Percentiles rank a stretch among this genome's conserved stretches.
These are phyloP conservation scores for Coleophoma cylindrospora DNA, from an alignment of 2,329 filamentous ascomycete species.

Conservation along the genomic window DNA sequence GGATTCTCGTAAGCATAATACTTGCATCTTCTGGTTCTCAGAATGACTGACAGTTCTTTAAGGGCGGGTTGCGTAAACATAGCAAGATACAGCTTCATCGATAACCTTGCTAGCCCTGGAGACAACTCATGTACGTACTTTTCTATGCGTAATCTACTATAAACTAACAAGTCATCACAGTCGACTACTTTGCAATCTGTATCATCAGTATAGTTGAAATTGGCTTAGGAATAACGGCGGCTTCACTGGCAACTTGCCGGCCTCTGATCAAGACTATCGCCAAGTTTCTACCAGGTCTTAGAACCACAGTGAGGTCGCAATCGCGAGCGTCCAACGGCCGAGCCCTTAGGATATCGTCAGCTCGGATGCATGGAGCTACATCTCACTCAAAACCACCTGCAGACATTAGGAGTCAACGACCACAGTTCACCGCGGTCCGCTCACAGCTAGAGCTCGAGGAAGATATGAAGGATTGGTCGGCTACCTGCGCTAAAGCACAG, in stretches of 20 bases:
- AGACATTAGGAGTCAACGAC: background rate
- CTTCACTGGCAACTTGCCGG: background rate
- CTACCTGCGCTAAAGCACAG: background rate
- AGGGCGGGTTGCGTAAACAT: slow-evolving; percentile 1
- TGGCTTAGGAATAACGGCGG: background rate
- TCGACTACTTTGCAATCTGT: background rate
- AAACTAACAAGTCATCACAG: background rate
- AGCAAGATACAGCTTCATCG: background rate
- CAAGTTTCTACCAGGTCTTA: background rate
- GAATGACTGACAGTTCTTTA: background rate
- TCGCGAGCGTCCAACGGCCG: background rate
- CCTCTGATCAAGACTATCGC: background rate
- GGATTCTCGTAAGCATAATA: background rate
- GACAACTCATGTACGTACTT: background rate
- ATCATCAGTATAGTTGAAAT: slow-evolving; percentile 1
- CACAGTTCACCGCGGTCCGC: background rate
- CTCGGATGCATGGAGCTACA: background rate
- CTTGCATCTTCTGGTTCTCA: background rate
- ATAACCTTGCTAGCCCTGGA: background rate
- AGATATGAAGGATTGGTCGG: background rate
- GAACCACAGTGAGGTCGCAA: background rate
- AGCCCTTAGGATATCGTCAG: background rate
- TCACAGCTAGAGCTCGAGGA: background rate
- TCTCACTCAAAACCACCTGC: background rate
- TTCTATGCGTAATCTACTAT: background rate